Conservation (phyloP, 768 basidiomycete species). For the Clitopilus hobsonii region DNA sequence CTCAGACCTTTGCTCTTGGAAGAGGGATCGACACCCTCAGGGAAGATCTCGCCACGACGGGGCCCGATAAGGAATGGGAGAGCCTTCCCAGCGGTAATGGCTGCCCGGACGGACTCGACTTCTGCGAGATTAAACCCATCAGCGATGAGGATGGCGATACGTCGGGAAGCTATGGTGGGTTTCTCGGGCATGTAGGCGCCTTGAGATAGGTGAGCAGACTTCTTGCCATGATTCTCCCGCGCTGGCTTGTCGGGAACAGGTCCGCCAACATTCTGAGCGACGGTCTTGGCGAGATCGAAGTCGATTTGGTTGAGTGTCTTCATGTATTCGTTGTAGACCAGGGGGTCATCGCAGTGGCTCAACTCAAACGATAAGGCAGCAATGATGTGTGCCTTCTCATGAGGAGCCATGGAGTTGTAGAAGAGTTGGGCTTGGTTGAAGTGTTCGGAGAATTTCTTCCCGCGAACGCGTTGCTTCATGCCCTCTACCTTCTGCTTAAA, state of each 20-base stretch:
- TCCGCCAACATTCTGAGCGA: conserved; percentile 64
- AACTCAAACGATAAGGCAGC: conserved; percentile 78
- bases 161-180: conserved; percentile 59
- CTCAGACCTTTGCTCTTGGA: conserved; percentile 23
- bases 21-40: conserved; percentile 24
- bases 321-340: conserved; percentile 66
- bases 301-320: conserved; percentile 69
- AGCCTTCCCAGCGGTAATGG: conserved; percentile 47
- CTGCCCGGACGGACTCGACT: conserved; percentile 53
- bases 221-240: conserved; percentile 56
- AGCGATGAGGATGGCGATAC: conserved; percentile 71
- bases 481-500: conserved; percentile 46
- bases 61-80: conserved; percentile 64
- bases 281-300: conserved; percentile 62
- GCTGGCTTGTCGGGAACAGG: conserved; percentile 47
- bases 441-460: conserved; percentile 76
- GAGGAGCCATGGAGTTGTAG: conserved; percentile 68
- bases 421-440: conserved; percentile 74
- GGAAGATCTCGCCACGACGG: conserved; percentile 50
- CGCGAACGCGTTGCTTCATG: conserved; percentile 55
- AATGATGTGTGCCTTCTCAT: conserved; percentile 69
- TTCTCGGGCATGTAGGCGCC: conserved; percentile 45
- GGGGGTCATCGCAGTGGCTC: conserved; percentile 73
- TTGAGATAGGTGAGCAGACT: conserved; percentile 57
- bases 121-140: conserved; percentile 69